Evolutionary conservation across 2,329 filamentous ascomycete genomes (phyloP), one percentile per base, ranked within the genome.

Genomic region (Calonectria fujianensis): DNA sequence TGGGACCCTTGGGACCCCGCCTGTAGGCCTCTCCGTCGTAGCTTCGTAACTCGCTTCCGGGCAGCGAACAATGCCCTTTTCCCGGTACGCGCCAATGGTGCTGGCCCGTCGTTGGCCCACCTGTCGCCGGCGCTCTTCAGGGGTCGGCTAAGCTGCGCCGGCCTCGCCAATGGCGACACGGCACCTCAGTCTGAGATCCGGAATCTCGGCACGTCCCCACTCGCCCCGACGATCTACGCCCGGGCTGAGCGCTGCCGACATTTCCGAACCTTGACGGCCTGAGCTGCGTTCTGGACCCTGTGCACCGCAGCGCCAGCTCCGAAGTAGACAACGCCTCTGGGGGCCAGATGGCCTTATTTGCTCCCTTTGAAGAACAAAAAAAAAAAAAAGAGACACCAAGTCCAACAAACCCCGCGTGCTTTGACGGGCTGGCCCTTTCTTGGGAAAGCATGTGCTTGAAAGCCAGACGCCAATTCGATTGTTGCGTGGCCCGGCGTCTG

Each of bases 121-220:
- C 48, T 63, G 39, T 35, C 48, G 68, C 68, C 27, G 39, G 51
- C 31, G 54, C 24, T 31, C 50, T 37, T 48, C 52, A 41, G 32
- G 31, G 32, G 35, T 67, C 39, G 50, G 70, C 39, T 68, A 51
- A 50, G 35, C 20, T 63, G 64, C 41, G 68, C 68, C 72, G 61
- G 71, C 50, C 59, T 32, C 35, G 67, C 71, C 67, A 70, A 70
- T 73, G 35, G 27, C 71, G 31, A 24, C 45, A 24, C 37, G 41
- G 41, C 48, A 39, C 27, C 41, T 1, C 50, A 11, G 41, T 50
- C 41, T 18, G 35, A 41, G 48, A 63, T 63, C 41, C 72, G 72
- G 72, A 50, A 74, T 67, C 59, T 74, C 72, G 72, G 72, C 72
- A 74, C 72, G 27, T 70, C 61, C 31, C 59, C 61, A 57, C 51